Base-by-base conservation (phyloP, 768 basidiomycete species). In the Leccinum rimulosum region DNA sequence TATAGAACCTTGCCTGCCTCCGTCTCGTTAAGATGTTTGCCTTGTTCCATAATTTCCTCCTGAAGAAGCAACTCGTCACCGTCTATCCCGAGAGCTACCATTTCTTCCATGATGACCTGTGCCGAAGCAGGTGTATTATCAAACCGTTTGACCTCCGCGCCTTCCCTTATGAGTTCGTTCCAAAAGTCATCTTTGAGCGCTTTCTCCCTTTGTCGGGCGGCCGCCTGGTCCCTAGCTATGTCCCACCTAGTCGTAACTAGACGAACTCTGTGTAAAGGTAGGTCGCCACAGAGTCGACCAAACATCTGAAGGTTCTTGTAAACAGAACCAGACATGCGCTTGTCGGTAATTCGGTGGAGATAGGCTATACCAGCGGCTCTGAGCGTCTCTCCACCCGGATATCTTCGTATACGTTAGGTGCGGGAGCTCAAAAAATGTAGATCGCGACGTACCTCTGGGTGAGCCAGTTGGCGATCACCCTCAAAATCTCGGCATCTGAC, bases 191-290 rank as follows among this genome's bases (percentile, higher is more conserved):
- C 0, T 6, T 19, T 60, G 28, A 77, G 69, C 49, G 76, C 59
- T 0, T 19, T 8, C 51, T 76, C 74, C 27, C 58, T 58, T 2
- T 28, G 52, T 8, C 54, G 58, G n/a, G 12, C 8, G 48, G 48
- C 48, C 14, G 0, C 1, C 12, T 1, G 28, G 35, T 70, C 70
- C 22, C 52, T 68, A 15, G 65, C 68, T 1, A 5, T 31, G 49
- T 69, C 68, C 78, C 76, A 78, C 72, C 74, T 76, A 2, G 73
- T 78, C 1, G 77, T 79, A 17, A 73, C 65, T 14, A 79, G 61
- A 19, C 70, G 61, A 5, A 74, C 65, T 19, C 74, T 75, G 33
- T 17, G 62, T 28, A 74, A 52, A 7, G 70, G 64, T 4, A 61
- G 19, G 10, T 65, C 33, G 4, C 77, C 78, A 43, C 78, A 79